These are phyloP conservation scores for Cyberlindnera amylophila DNA, from an alignment of 805 yeast species.

Conservation along the genomic window DNA sequence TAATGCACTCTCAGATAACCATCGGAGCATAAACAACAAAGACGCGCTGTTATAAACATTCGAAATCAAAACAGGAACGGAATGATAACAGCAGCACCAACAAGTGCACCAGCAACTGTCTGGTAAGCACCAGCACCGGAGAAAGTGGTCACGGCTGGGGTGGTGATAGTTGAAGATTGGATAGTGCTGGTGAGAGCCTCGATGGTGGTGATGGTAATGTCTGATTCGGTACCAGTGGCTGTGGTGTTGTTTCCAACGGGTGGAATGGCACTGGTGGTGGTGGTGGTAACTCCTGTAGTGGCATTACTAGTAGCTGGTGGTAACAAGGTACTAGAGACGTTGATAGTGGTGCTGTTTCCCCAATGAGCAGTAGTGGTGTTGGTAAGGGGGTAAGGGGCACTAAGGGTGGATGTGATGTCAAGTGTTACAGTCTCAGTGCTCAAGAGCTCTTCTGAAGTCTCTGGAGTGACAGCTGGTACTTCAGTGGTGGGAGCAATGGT, in stretches of 20 bases:
- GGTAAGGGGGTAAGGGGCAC: neutral
- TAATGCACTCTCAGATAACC: neutral
- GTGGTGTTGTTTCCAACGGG: neutral
- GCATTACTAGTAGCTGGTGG: neutral
- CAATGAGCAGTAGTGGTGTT: too few species aligned
- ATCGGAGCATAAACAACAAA: too few species aligned
- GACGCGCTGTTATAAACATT: too few species aligned
- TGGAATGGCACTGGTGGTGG: neutral
- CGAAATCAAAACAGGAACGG: constrained; percentile 12
- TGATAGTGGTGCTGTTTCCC: too few species aligned
- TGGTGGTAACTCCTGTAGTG: neutral
- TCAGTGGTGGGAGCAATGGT: neutral
- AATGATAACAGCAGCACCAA: constrained; percentile 9
- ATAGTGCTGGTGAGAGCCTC: neutral
- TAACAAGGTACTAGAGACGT: too few species aligned
- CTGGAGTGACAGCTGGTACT: neutral
- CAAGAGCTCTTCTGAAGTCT: neutral
- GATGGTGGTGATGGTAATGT: neutral
- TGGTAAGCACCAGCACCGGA: constrained; percentile 11
- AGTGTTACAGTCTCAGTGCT: neutral
- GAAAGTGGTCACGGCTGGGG: constrained; percentile 8
- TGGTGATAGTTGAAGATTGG: neutral
- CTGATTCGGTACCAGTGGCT: too few species aligned
- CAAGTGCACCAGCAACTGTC: constrained; percentile 5
- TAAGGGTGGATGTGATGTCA: neutral